A percentile compares a stretch with the other conserved stretches of the same genome.
phyloP scores from a whole-genome alignment of 768 basidiomycete species.

The Phanerochaete carnosa region DNA sequence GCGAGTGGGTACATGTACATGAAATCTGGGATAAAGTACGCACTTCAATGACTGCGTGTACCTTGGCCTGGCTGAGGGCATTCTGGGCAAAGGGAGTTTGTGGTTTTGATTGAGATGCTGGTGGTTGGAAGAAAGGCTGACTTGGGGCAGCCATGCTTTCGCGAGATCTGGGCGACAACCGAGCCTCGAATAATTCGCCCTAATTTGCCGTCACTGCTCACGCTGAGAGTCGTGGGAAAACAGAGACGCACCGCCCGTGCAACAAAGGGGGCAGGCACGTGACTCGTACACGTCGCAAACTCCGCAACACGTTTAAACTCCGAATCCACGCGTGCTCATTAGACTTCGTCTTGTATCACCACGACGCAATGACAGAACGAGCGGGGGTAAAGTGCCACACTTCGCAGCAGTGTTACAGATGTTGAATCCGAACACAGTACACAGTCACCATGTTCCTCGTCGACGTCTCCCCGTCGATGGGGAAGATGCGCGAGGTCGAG shows the following conservation, averaged over 20 bases:
- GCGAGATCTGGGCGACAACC: constrained; percentile 3
- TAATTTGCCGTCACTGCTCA: constrained; percentile 1
- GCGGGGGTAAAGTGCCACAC: constrained; percentile 61
- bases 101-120: not conserved
- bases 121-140: constrained; percentile 1
- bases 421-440: no score
- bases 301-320: not conserved
- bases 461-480: constrained; percentile 89
- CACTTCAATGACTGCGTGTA: constrained; percentile 4
- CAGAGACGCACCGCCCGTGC: not conserved
- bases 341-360: not conserved
- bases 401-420: no score
- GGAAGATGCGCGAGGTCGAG: constrained; percentile 52
- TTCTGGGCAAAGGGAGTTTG: not conserved
- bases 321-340: not conserved
- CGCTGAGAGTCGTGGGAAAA: constrained; percentile 7
- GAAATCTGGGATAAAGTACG: not conserved
- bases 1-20: not conserved
- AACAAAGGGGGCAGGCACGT: not conserved
- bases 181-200: constrained; percentile 1
- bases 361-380: constrained; percentile 65
- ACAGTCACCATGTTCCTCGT: constrained; percentile 88
- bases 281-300: not conserved
- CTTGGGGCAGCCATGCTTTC: constrained; percentile 2
- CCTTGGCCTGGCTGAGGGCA: not conserved